phyloP scores from a whole-genome alignment of 169 alveolate genomes.

The Cryptosporidium tyzzeri region DNA sequence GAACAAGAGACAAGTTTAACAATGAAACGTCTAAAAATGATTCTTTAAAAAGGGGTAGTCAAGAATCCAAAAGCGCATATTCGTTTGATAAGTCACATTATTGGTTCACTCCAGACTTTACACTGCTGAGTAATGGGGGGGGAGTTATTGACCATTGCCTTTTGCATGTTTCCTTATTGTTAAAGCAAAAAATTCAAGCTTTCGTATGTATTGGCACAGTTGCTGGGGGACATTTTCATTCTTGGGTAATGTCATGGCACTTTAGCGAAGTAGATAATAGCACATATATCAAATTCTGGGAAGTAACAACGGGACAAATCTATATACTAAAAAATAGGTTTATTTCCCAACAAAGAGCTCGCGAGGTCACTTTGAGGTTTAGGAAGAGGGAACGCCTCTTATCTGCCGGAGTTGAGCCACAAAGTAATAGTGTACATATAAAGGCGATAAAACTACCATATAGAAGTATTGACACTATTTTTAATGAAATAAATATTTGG shows the following conservation, averaged over 20 bases:
- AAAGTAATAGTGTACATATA: constrained; percentile 47
- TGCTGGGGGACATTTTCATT: constrained; percentile 80
- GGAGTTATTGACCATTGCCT: constrained; percentile 86
- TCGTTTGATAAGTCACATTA: constrained; percentile 30
- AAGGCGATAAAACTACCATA: constrained; percentile 81
- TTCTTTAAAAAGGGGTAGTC: constrained; percentile 12
- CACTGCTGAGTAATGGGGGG: constrained; percentile 84
- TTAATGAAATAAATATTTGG: constrained; percentile 85
- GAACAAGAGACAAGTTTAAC: constrained; percentile 45
- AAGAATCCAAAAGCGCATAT: neutral
- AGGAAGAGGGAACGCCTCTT: constrained; percentile 67
- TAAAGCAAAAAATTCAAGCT: constrained; percentile 83
- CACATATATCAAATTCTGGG: constrained; percentile 83
- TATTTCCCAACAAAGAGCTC: constrained; percentile 57
- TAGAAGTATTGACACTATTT: constrained; percentile 82
- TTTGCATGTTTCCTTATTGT: constrained; percentile 80
- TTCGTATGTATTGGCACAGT: constrained; percentile 85
- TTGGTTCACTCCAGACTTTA: constrained; percentile 84
- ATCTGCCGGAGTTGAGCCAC: neutral
- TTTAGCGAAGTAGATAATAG: constrained; percentile 75
- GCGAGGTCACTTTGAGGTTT: constrained; percentile 60
- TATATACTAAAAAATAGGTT: constrained; percentile 79
- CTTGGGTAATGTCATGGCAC: constrained; percentile 84
- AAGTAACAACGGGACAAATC: constrained; percentile 83
- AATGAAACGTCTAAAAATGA: constrained; percentile 2